phyloP scores from a whole-genome alignment of 495 filamentous ascomycete genomes.

The Lentithecium fluviatile region DNA sequence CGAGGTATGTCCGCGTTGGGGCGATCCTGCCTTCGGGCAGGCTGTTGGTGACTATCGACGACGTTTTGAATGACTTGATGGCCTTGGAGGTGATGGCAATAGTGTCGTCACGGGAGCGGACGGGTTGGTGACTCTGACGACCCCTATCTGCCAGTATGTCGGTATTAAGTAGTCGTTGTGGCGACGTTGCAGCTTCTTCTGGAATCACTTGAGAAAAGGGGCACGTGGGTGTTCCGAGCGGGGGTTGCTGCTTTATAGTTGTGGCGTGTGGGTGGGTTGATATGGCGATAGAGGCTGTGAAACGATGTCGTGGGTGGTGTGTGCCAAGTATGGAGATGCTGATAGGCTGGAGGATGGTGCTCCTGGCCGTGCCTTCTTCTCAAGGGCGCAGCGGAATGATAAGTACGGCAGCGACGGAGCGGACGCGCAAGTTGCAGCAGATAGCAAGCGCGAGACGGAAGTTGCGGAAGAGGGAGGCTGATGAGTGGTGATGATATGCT shows the following conservation, averaged over 20 bases:
- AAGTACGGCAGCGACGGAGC: background rate
- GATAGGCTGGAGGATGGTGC: background rate
- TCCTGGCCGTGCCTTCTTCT: background rate
- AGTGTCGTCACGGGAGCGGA: background rate
- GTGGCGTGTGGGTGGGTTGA: conserved; percentile 27
- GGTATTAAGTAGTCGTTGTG: background rate
- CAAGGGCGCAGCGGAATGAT: conserved; percentile 4
- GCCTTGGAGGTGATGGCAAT: background rate
- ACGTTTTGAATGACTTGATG: conserved; percentile 20
- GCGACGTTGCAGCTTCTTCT: background rate
- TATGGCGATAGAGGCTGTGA: conserved; percentile 4
- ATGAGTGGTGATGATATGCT: background rate
- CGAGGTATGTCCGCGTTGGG: conserved; percentile 20
- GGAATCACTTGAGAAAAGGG: background rate
- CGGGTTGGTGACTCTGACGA: background rate
- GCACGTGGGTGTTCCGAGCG: background rate
- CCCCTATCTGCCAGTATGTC: conserved; percentile 15
- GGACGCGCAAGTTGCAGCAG: background rate
- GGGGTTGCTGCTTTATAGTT: conserved; percentile 13
- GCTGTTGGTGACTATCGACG: background rate
- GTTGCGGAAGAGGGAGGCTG: conserved; percentile 1
- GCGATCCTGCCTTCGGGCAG: conserved; percentile 30
- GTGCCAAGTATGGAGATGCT: conserved; percentile 5
- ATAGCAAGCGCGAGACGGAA: background rate
- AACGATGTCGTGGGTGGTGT: conserved; percentile 21